Evolutionary conservation across 768 basidiomycete genomes (phyloP), one percentile per base, ranked within the genome.

Genomic region (Gloeophyllum trabeum): DNA sequence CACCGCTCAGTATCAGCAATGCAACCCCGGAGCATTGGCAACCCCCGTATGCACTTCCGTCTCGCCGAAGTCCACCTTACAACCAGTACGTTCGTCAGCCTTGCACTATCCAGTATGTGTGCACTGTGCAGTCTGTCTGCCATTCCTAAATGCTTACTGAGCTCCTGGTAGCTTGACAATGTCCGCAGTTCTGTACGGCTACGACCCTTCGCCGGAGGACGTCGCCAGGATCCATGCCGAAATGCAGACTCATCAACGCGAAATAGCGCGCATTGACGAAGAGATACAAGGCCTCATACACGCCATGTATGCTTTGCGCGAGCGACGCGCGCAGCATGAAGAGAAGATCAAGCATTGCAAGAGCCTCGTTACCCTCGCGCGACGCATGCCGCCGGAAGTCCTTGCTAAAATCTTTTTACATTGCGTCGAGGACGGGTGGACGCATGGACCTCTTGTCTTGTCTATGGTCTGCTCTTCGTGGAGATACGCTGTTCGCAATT

Each of bases 391-490:
- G 3, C 58, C 59, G 1, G 78, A 81, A 51, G 54, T 79, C 20
- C 63, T 81, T 20, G 69, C 69, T 22, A 53, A 57, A 45, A 70
- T 80, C 24, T 74, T 80, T 49, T 69, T 73, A 45, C 56, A 62
- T 28, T 75, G 73, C 53, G 65, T 68, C 3, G 57, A 56, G 18
- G 62, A 64, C 36, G 70, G 72, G 10, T 77, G 73, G 71, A 69
- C 68, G 21, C 64, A 66, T 21, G 73, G 69, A 16, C 77, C 78
- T 16, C 52, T 80, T 12, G 61, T 68, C 24, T 66, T 65, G 32
- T 79, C 76, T 21, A 7, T 10, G 20, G 75, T 79, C 32, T 81
- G 76, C 50, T 64, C 69, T 3, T 60, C 67, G 40, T 81, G 79
- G 79, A 65, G 76, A 43, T 65, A 61, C 48, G 76, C 75, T 1